These are phyloP conservation scores for Coemansia sp. DNA, from an alignment of 192 early-diverging fungal species.

Conservation along the genomic window DNA sequence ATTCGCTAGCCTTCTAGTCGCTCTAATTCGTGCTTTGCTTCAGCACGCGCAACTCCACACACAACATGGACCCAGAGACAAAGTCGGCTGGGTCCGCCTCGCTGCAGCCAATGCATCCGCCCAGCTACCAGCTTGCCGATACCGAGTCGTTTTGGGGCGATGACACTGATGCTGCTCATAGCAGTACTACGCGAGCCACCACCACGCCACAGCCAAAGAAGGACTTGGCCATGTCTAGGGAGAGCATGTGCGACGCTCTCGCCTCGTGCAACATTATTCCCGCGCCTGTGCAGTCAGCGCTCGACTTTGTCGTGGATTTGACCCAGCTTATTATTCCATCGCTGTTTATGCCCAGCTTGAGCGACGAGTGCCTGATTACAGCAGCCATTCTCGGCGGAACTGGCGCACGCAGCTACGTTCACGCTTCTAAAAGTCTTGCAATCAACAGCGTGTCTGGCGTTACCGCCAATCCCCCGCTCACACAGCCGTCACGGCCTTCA, in stretches of 20 bases:
- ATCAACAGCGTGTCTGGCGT: background rate
- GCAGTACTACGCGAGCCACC: background rate
- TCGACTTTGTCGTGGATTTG: constrained; percentile 43
- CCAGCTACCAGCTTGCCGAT: background rate
- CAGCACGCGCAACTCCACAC: background rate
- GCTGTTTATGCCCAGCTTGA: constrained; percentile 38
- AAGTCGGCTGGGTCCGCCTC: constrained; percentile 1
- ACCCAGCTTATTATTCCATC: constrained; percentile 37
- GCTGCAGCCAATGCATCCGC: background rate
- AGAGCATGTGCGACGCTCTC: background rate
- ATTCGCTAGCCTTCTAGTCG: background rate
- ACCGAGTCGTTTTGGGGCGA: background rate
- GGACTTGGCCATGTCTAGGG: background rate
- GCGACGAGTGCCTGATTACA: constrained; percentile 16
- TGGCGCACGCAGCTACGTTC: background rate
- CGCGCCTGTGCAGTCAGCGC: constrained; percentile 20
- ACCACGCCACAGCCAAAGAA: background rate
- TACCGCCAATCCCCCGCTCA: background rate
- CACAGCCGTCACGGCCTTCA: background rate
- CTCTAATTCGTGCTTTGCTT: background rate
- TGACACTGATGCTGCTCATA: background rate
- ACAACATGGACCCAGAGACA: constrained; percentile 8
- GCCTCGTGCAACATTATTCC: constrained; percentile 11
- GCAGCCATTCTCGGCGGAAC: constrained; percentile 5
- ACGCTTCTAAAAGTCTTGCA: background rate